Evolutionary conservation across 441 rosid species (phyloP).

Genomic region (Eruca vesicaria): DNA sequence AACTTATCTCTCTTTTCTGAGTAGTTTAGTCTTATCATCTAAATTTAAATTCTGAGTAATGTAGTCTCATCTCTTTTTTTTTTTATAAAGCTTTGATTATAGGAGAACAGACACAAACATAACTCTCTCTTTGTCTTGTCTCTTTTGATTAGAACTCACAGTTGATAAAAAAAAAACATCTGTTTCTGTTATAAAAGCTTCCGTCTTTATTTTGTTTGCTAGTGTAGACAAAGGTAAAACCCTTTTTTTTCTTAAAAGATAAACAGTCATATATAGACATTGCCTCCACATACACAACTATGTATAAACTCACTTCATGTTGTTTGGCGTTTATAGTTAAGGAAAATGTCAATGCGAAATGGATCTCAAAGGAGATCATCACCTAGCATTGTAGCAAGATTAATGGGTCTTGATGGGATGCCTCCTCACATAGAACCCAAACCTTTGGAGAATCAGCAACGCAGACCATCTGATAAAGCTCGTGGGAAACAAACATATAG

Average conservation of each 20-base stretch:
- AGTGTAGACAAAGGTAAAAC: conserved; percentile 48
- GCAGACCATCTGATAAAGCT: conserved; percentile 35
- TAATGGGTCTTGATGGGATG: conserved; percentile 86
- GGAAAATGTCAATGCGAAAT: conserved; percentile 60
- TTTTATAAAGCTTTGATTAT: background rate
- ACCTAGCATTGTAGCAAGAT: conserved; percentile 72
- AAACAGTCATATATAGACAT: no score
- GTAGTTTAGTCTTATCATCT: background rate
- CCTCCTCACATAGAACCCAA: conserved; percentile 50
- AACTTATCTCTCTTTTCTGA: background rate
- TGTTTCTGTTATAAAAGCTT: conserved; percentile 37
- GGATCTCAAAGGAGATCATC: conserved; percentile 47
- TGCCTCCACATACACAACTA: no score
- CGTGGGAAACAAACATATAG: conserved; percentile 44
- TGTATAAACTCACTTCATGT: conserved; percentile 7
- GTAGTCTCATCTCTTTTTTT: no score
- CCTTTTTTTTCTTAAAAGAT: background rate
- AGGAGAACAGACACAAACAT: background rate
- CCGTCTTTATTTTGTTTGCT: background rate
- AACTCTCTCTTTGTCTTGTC: background rate
- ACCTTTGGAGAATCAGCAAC: conserved; percentile 34
- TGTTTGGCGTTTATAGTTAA: conserved; percentile 42
- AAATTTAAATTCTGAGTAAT: no score
- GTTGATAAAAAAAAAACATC: conserved; percentile 11
- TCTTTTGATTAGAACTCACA: no score